These are phyloP conservation scores for Grosmannia clavigera DNA, from an alignment of 2,329 filamentous ascomycete genomes.

Conservation along the genomic window DNA sequence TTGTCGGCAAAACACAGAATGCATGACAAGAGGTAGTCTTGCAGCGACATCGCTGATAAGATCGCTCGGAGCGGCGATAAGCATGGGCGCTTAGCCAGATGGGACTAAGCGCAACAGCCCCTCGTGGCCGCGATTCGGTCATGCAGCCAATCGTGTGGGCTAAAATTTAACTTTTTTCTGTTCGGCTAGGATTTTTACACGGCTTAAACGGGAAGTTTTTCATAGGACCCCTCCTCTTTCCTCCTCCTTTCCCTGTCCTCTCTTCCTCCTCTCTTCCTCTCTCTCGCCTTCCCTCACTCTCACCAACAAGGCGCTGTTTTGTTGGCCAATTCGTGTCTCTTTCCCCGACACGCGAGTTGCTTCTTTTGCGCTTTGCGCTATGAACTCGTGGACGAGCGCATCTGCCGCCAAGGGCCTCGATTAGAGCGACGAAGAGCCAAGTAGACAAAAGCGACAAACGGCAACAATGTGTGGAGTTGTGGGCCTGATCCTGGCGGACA, in stretches of 20 bases:
- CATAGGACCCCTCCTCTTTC: background rate
- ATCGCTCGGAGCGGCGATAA: too few species aligned
- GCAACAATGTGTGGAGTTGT: constrained; percentile 50
- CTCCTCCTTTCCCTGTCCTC: background rate
- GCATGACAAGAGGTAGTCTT: too few species aligned
- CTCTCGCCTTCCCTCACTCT: background rate
- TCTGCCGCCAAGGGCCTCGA: too few species aligned
- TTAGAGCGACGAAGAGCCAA: too few species aligned
- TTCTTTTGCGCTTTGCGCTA: background rate
- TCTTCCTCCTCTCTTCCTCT: too few species aligned
- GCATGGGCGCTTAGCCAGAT: too few species aligned
- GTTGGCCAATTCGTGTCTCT: background rate
- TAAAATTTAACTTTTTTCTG: background rate
- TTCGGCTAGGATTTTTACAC: background rate
- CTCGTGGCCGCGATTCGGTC: too few species aligned
- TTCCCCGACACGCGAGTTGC: background rate
- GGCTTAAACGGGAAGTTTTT: background rate
- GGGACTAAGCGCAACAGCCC: too few species aligned
- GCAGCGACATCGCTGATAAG: background rate
- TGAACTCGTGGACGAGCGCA: background rate
- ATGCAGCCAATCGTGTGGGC: background rate
- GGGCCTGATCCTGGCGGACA: constrained; percentile 45
- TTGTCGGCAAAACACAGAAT: background rate
- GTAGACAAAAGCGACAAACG: background rate
- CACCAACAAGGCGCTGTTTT: background rate